These are phyloP conservation scores for Chrysoporthe cubensis DNA, from an alignment of 2,329 filamentous ascomycete genomes.

Conservation along the genomic window DNA sequence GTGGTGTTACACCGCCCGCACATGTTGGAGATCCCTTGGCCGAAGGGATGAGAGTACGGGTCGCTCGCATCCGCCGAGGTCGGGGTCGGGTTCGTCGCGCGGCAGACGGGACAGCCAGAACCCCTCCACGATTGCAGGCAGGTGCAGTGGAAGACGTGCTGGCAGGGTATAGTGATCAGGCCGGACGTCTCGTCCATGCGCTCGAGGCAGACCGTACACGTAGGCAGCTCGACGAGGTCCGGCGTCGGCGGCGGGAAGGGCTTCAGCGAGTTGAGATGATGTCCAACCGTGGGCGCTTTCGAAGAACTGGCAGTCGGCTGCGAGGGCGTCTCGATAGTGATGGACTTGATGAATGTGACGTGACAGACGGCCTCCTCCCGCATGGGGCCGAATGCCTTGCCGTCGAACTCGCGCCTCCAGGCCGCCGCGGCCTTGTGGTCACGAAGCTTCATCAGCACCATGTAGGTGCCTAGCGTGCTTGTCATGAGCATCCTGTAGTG, in stretches of 20 bases:
- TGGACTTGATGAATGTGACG: slow-evolving; percentile 91
- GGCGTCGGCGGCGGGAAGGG: slow-evolving; percentile 73
- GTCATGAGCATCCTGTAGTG: slow-evolving; percentile 96
- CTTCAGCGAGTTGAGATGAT: slow-evolving; percentile 53
- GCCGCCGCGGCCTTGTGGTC: slow-evolving; percentile 72
- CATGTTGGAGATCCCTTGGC: slow-evolving; percentile 65
- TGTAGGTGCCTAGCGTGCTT: slow-evolving; percentile 84
- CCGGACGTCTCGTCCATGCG: slow-evolving; percentile 98
- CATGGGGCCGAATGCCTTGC: slow-evolving; percentile 89
- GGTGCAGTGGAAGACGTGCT: slow-evolving; percentile 96
- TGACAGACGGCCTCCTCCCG: slow-evolving; percentile 88
- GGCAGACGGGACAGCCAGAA: slow-evolving; percentile 89
- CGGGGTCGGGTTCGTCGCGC: slow-evolving; percentile 69
- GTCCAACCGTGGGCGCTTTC: slow-evolving; percentile 36
- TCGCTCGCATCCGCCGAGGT: slow-evolving; percentile 49
- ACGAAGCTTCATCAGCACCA: slow-evolving; percentile 94
- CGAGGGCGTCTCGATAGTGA: slow-evolving; percentile 76
- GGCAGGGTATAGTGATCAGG: slow-evolving; percentile 91
- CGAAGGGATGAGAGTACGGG: slow-evolving; percentile 60
- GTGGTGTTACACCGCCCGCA: slow-evolving; percentile 81
- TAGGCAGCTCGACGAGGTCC: slow-evolving; percentile 86
- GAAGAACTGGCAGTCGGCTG: slow-evolving; percentile 41
- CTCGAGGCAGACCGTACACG: slow-evolving; percentile 94
- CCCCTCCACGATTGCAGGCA: slow-evolving; percentile 97
- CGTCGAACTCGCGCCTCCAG: slow-evolving; percentile 89